These are phyloP conservation scores for Breviolum minutum DNA, from an alignment of 73 alveolate genomes.

Conservation along the genomic window DNA sequence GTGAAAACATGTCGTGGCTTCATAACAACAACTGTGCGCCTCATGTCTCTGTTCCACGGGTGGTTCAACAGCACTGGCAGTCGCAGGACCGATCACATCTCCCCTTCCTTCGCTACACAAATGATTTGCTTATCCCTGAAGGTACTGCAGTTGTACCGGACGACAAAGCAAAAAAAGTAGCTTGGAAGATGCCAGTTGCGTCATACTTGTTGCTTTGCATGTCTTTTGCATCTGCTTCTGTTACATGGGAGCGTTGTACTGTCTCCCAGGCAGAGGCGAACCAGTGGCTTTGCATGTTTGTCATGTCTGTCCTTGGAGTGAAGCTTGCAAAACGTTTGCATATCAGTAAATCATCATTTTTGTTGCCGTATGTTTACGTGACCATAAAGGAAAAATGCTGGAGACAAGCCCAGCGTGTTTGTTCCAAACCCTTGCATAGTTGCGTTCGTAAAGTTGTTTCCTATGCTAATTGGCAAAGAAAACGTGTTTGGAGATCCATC, in stretches of 20 bases:
- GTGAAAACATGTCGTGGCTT: no score
- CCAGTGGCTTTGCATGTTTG: neutral
- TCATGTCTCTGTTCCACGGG: neutral
- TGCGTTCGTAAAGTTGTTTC: constrained; percentile 12
- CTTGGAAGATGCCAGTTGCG: constrained; percentile 11
- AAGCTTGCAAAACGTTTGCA: neutral
- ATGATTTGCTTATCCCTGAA: neutral
- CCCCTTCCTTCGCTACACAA: neutral
- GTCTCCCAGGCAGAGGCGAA: neutral
- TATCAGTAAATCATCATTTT: neutral
- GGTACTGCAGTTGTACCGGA: constrained; percentile 15
- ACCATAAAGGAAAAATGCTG: neutral
- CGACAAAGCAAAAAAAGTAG: constrained; percentile 24
- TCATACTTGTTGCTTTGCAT: constrained; percentile 11
- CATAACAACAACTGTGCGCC: no score
- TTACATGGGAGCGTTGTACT: neutral
- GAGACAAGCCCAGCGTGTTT: neutral
- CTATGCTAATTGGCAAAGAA: neutral
- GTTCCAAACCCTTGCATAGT: neutral
- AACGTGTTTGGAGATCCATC: neutral
- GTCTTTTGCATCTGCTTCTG: constrained; percentile 1
- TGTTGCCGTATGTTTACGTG: neutral
- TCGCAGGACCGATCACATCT: neutral
- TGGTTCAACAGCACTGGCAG: neutral
- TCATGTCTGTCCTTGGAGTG: neutral